These are phyloP conservation scores for Entoloma clypeatum DNA, from an alignment of 1,284 basidiomycete genomes.

Conservation along the genomic window DNA sequence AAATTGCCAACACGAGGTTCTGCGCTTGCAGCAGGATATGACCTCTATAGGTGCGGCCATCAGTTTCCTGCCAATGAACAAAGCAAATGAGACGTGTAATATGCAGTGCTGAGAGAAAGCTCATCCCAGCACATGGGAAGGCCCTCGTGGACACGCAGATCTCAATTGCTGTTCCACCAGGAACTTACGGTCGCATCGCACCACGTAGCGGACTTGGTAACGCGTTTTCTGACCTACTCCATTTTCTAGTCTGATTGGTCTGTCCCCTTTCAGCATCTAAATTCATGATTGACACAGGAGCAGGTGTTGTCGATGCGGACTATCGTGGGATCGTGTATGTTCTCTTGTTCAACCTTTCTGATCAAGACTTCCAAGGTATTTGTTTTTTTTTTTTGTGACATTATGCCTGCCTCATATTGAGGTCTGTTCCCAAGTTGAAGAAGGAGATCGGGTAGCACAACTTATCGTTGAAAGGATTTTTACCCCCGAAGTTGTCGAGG, in stretches of 20 bases:
- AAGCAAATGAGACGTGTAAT: background rate
- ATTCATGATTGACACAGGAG: constrained; percentile 96
- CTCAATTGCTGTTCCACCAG: constrained; percentile 87
- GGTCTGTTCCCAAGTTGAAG: constrained; percentile 55
- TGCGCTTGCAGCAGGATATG: constrained; percentile 86
- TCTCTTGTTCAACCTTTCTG: constrained; percentile 91
- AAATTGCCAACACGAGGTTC: constrained; percentile 88
- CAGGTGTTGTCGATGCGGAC: constrained; percentile 95
- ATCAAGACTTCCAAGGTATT: constrained; percentile 83
- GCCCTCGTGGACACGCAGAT: constrained; percentile 89
- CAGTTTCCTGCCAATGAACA: background rate
- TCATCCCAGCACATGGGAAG: constrained; percentile 82
- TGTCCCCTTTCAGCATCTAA: constrained; percentile 83
- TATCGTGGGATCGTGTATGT: constrained; percentile 93
- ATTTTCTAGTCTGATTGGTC: constrained; percentile 2
- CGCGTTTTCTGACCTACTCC: constrained; percentile 23
- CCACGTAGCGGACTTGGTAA: constrained; percentile 90
- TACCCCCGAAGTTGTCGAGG: constrained; percentile 83
- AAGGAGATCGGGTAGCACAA: constrained; percentile 93
- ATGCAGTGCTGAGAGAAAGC: constrained; percentile 70
- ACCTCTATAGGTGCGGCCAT: constrained; percentile 94
- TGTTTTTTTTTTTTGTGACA: constrained; percentile 14
- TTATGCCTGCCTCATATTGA: background rate
- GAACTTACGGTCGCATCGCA: constrained; percentile 94
- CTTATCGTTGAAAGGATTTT: constrained; percentile 90